phyloP scores from a whole-genome alignment of 2,329 filamentous ascomycete species.

The Hirsutella rhossiliensis region DNA sequence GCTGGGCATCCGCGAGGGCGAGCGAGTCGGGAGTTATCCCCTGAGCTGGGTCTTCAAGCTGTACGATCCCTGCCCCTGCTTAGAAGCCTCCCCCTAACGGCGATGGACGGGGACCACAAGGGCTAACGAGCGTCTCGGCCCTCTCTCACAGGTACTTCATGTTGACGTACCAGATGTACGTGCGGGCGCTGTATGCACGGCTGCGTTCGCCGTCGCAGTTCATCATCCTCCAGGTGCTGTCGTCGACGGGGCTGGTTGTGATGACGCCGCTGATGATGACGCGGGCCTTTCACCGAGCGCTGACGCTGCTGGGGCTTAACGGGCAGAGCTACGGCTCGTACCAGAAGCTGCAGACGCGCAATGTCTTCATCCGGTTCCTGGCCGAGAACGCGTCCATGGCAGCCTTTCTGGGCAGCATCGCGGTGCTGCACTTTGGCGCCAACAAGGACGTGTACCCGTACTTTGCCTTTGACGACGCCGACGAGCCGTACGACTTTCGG shows the following conservation, averaged over 20 bases:
- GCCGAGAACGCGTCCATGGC: constrained; percentile 58
- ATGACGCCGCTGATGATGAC: constrained; percentile 55
- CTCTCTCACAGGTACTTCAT: constrained; percentile 56
- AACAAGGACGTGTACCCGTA: constrained; percentile 61
- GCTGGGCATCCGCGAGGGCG: constrained; percentile 51
- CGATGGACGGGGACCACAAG: neutral
- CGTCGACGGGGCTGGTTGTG: constrained; percentile 50
- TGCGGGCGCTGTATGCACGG: constrained; percentile 55
- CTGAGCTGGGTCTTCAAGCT: constrained; percentile 60
- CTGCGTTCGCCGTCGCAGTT: constrained; percentile 55
- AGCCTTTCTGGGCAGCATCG: constrained; percentile 52
- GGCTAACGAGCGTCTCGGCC: no score
- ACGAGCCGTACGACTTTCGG: constrained; percentile 45
- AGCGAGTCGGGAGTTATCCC: constrained; percentile 58
- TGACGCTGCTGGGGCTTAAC: constrained; percentile 42
- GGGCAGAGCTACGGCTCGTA: constrained; percentile 49
- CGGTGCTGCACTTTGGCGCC: constrained; percentile 53
- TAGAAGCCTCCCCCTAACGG: neutral
- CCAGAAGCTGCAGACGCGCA: constrained; percentile 53
- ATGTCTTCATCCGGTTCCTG: constrained; percentile 55
- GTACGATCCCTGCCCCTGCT: constrained; percentile 25
- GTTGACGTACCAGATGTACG: constrained; percentile 60
- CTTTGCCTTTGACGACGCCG: constrained; percentile 46
- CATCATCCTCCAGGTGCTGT: constrained; percentile 51
- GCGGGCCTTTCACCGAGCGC: constrained; percentile 39